Percentiles rank a stretch among this genome's conserved stretches.
Conservation (phyloP, 2,329 filamentous ascomycete genomes). For the Neoarthrinium moseri region DNA sequence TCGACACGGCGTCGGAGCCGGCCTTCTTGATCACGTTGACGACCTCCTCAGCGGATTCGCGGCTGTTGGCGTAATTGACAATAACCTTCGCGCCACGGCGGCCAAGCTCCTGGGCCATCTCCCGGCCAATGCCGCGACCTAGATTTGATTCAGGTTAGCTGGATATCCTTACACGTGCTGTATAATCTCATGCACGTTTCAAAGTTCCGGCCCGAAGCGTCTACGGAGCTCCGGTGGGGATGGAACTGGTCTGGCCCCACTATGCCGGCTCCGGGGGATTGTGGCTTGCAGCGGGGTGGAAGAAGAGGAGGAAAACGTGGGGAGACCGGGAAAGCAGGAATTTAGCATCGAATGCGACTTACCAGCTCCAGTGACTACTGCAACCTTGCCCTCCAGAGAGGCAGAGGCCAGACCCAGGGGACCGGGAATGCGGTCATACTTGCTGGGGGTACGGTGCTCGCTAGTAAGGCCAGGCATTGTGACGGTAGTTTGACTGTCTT, state of each 20-base stretch:
- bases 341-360: conserved; percentile 18
- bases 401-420: conserved; percentile 37
- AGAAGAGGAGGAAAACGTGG: not conserved
- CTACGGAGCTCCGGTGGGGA: conserved; percentile 12
- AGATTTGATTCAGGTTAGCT: conserved; percentile 11
- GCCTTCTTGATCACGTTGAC: conserved; percentile 64
- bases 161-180: not conserved
- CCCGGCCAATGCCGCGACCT: conserved; percentile 65
- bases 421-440: conserved; percentile 36
- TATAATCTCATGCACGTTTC: not conserved
- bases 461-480: conserved; percentile 32
- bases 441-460: conserved; percentile 17
- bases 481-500: conserved; percentile 7
- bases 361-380: conserved; percentile 38
- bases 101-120: conserved; percentile 66
- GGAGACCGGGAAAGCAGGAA: not conserved
- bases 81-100: conserved; percentile 64
- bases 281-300: not conserved
- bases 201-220: conserved; percentile 1
- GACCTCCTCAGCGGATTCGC: conserved; percentile 62
- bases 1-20: conserved; percentile 60
- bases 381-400: conserved; percentile 36
- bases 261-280: not conserved
- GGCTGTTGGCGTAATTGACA: conserved; percentile 67
- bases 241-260: not conserved